These are phyloP conservation scores for Trichoderma asperelloides DNA, from an alignment of 495 filamentous ascomycete genomes.

Conservation along the genomic window DNA sequence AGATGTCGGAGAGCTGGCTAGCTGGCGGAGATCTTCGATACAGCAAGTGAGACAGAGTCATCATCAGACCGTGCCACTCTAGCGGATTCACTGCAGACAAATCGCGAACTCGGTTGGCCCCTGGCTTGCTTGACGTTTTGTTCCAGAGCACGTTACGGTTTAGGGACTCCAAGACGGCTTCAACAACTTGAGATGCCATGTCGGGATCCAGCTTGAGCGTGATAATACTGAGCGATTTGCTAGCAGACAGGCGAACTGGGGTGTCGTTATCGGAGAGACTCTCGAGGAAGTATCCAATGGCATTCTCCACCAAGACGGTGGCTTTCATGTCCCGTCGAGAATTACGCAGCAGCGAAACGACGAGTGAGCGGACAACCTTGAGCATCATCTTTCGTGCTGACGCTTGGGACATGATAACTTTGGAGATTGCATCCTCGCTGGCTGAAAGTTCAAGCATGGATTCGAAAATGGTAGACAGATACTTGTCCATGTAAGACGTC, in stretches of 20 bases:
- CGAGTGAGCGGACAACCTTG: slow-evolving; percentile 70
- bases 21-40: slow-evolving; percentile 67
- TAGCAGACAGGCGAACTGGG: slow-evolving; percentile 77
- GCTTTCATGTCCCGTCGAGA: slow-evolving; percentile 30
- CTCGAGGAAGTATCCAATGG: slow-evolving; percentile 62
- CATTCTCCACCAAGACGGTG: slow-evolving; percentile 57
- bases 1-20: slow-evolving; percentile 55
- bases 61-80: slow-evolving; percentile 84
- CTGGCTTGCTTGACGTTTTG: slow-evolving; percentile 19
- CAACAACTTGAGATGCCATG: slow-evolving; percentile 77
- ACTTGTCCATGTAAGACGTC: slow-evolving; percentile 42
- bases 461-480: slow-evolving; percentile 36
- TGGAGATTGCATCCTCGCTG: slow-evolving; percentile 30
- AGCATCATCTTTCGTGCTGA: slow-evolving; percentile 69
- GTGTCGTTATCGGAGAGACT: slow-evolving; percentile 75
- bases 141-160: slow-evolving; percentile 67
- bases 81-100: slow-evolving; percentile 66
- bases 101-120: slow-evolving; percentile 42
- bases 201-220: slow-evolving; percentile 65
- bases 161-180: slow-evolving; percentile 66
- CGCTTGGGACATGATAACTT: slow-evolving; percentile 54
- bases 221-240: slow-evolving; percentile 84
- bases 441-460: slow-evolving; percentile 39
- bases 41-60: slow-evolving; percentile 77
- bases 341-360: slow-evolving; percentile 49